Evolutionary conservation across 148 eudicot species (phyloP), one percentile per base, ranked within the genome.

Genomic region (Nyssa sinensis): DNA sequence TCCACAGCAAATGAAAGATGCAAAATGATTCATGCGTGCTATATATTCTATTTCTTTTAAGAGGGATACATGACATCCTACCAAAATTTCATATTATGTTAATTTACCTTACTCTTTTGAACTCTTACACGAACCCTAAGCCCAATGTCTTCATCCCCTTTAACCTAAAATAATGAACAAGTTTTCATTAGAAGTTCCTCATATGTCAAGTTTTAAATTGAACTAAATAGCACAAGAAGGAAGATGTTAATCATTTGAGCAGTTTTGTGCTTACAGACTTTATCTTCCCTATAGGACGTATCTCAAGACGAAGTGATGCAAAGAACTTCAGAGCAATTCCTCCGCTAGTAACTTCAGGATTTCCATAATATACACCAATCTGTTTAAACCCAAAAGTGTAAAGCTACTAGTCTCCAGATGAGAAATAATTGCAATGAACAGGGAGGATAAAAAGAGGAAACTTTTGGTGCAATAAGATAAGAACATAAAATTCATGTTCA

Each of bases 281-380:
- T 73, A 94, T 82, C 90, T 94, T 94, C 86, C 98, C 98, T 53
- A 73, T 90, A 53, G 96, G 58, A 21, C 98, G 93, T 84, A 94
- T 94, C 83, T 92, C 97, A 81, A 94, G 97, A 44, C 98, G 98
- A 70, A 94, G 88, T 31, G 98, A 94, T 61, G 98, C 98, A 79
- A 94, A 94, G 79, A 94, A 94, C 82, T 94, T 94, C 77, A 94
- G 81, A 75, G 98, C 98, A 71, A 94, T 94, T 77, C 98, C 98
- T 83, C 98, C 98, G 74, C 98, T 94, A 59, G 98, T 94, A 74
- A 94, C 98, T 90, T 94, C 98, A 80, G 98, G 98, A 87, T 94
- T 94, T 67, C 98, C 97, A 75, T 94, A 94, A 85, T 79, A 92
- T 58, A 94, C 98, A 13, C 98, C 98, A 83, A 94, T 94, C 98